Conservation (phyloP, 2,329 filamentous ascomycete species). For the Xylaria sp. region DNA sequence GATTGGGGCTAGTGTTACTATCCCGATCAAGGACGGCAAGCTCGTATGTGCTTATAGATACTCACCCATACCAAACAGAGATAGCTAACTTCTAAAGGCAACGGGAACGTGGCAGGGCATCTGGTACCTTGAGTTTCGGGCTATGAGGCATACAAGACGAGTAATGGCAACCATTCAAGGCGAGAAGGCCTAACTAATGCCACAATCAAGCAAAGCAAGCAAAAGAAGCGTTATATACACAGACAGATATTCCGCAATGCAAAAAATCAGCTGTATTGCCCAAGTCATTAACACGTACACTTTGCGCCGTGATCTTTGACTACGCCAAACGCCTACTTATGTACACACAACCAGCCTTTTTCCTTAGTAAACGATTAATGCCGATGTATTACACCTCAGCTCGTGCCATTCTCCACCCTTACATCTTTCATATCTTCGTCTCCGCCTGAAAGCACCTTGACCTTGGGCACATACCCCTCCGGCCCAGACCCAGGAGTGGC, state of each 20-base stretch:
- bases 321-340: slow-evolving; percentile 39
- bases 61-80: neutral
- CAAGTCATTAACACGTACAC: slow-evolving; percentile 13
- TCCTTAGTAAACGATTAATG: slow-evolving; percentile 10
- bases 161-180: slow-evolving; percentile 96
- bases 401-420: slow-evolving; percentile 44
- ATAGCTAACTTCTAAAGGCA: slow-evolving; percentile 53
- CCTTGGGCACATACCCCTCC: slow-evolving; percentile 69
- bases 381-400: slow-evolving; percentile 23
- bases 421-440: slow-evolving; percentile 69
- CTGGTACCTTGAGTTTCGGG: slow-evolving; percentile 93
- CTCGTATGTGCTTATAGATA: slow-evolving; percentile 61
- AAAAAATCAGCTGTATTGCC: slow-evolving; percentile 18
- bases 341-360: slow-evolving; percentile 26
- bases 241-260: slow-evolving; percentile 2
- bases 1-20: slow-evolving; percentile 87
- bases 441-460: slow-evolving; percentile 71
- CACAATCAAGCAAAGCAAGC: neutral
- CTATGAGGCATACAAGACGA: slow-evolving; percentile 78
- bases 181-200: slow-evolving; percentile 65
- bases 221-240: slow-evolving; percentile 1
- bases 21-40: slow-evolving; percentile 89
- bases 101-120: slow-evolving; percentile 86
- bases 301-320: slow-evolving; percentile 32
- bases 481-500: slow-evolving; percentile 79